Base-by-base conservation (phyloP, 1,139 yeast species). In the Saccharomyces hybrid region DNA sequence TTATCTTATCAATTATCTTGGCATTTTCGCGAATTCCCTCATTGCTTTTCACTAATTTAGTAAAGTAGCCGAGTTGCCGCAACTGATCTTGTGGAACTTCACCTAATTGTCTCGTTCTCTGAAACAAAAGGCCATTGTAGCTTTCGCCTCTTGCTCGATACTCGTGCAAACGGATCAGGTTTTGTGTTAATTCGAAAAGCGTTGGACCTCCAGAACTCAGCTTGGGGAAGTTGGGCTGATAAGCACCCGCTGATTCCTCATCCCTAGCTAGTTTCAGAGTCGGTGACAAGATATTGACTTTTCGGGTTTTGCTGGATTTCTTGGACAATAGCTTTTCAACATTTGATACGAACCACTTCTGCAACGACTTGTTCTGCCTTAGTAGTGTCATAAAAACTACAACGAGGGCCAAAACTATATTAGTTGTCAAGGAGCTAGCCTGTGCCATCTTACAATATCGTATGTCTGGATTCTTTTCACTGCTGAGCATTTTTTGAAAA, bases 61-160 rank as follows among this genome's bases (percentile, higher is more conserved):
- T 71, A 28, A 76, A 63, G 69, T 86, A 87, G 0, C 86, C 86
- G 2, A 77, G 75, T 16, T 78, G 74, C 26, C 76, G 76, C 54
- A 68, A 55, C 54, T 65, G 60, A 38, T 54, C 55, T 51, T 31
- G 34, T 48, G 50, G 51, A 4, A 19, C 50, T 31, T 52, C 54
- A 25, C 47, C 23, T 26, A 62, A 29, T 34, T 56, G 59, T 50
- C 54, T 56, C 28, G 63, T 55, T 52, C 67, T 55, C 48, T 57
- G 57, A 46, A 56, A 56, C 9, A 64, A 47, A 1, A 55, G 49
- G 27, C 61, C 63, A 51, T 66, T 67, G 9, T 58, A 60, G 14
- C 59, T 58, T 49, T 56, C 54, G 3, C 61, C 63, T 32, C 62
- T 44, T 8, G 52, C 48, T 14, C 54, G 50, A 50, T 64, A 67